Conservation (phyloP, 2,329 filamentous ascomycete genomes). For the Trichoderma sp. region DNA sequence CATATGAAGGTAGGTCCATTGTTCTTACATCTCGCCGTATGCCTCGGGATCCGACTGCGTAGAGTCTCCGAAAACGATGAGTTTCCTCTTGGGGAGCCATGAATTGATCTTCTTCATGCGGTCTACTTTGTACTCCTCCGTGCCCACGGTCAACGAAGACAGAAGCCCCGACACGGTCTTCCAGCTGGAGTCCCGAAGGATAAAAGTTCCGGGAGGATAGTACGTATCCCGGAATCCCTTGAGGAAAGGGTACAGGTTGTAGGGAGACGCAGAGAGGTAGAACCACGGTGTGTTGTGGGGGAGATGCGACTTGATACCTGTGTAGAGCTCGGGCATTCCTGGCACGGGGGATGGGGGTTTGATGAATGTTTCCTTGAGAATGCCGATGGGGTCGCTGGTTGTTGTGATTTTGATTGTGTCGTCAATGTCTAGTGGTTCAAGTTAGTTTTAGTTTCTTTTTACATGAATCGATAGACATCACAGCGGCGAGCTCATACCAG, state of each 20-base stretch:
- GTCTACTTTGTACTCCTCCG: conserved; percentile 80
- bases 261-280: conserved; percentile 90
- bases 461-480: background rate
- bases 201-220: conserved; percentile 75
- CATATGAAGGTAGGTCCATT: background rate
- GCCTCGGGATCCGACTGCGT: conserved; percentile 90
- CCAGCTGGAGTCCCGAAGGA: conserved; percentile 83
- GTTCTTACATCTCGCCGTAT: conserved; percentile 71
- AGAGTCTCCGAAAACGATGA: conserved; percentile 84
- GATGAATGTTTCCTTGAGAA: conserved; percentile 79
- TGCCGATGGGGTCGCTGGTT: conserved; percentile 75
- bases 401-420: conserved; percentile 93
- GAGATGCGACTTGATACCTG: conserved; percentile 54
- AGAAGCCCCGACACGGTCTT: conserved; percentile 79
- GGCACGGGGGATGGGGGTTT: conserved; percentile 66
- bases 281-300: conserved; percentile 71
- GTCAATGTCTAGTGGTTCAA: conserved; percentile 66
- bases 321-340: conserved; percentile 85
- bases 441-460: background rate
- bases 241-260: conserved; percentile 89
- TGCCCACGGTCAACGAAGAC: conserved; percentile 73
- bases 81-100: conserved; percentile 75
- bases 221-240: conserved; percentile 65
- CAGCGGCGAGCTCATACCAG: conserved; percentile 45
- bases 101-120: conserved; percentile 72